Evolutionary conservation across 164 flowering plant genomes (phyloP), one percentile per base, ranked within the genome.

Genomic region (Umbellularia californica): DNA sequence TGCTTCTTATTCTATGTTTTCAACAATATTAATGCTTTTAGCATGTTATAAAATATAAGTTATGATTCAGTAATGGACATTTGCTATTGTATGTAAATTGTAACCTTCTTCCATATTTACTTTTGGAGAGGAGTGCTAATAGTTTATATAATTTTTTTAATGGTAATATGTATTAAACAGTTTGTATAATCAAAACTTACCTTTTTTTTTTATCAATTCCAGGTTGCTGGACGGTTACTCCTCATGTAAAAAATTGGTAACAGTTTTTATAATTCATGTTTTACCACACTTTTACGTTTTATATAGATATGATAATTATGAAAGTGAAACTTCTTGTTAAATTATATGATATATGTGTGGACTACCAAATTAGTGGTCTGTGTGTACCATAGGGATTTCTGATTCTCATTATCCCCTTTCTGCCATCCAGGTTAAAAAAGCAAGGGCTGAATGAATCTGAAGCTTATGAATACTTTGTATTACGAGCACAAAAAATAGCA

Each of bases 401-500:
- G 60, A 15, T 55, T 15, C 17, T n/a, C 28, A 70, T 19, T 70
- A 50, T n/a, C 6, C 30, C 41, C 70, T 35, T 70, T 47, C 60
- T 70, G 17, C 47, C 23, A 28, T 72, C 69, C 91, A 93, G 98
- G 98, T 86, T 93, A 77, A 69, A 65, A 23, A 75, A 79, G 66
- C 80, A 88, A 27, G 58, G 77, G 7, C 20, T 87, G 78, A 84
- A 84, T 74, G 90, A 79, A 71, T 74, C 90, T 23, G 75, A 80
- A 50, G 98, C 97, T 50, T 93, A 93, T 77, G 73, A 89, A 73
- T 90, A 91, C 78, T 93, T 93, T 79, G 97, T 93, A 71, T 80
- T 93, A 78, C 80, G 89, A 79, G 91, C 93, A 50, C 98, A 93
- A 79, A 83, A 85, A 58, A 91, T 93, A 77, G 98, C 98, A 63